Evolutionary conservation across 139 green algal genomes (phyloP), one percentile per base, ranked within the genome.

Genomic region (Asterochloris erici): DNA sequence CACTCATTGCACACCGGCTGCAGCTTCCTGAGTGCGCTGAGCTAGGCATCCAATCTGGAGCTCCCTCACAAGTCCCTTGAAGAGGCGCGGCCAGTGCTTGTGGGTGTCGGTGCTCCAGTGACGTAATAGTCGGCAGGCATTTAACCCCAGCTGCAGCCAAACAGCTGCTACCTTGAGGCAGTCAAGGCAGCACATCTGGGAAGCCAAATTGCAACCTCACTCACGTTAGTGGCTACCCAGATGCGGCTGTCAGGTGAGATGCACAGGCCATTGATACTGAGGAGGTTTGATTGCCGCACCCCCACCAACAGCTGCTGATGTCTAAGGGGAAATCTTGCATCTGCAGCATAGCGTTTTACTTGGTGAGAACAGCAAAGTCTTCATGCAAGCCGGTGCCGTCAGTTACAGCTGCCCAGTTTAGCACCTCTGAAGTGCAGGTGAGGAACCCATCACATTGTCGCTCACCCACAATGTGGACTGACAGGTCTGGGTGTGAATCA

Each of bases 211-310:
- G 38, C 38, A 54, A 54, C 38, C 38, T 54, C 38, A 54, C 60
- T 60, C 23, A 80, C 76, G 12, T 61, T 19, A 21, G 68, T 24
- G 29, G 76, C 76, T 26, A 80, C 15, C 54, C 68, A 29, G 14
- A 80, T 24, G 47, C 76, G 76, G 54, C 76, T 29, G n/a, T 62
- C 76, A 80, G 60, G 76, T n/a, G 76, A 70, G 60, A 80, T 64
- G 47, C 60, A 47, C 23, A 69, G 47, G 16, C 76, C 76, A 12
- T 17, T 70, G 76, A 80, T 80, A 27, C 68, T 24, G 15, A 38
- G 23, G 15, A 28, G 63, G 17, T 6, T 13, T 28, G 63, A 14
- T 14, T 63, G 24, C 16, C 63, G 19, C 16, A 16, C 12, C 21
- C 66, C 38, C 10, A 24, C 12, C 11, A 29, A 13, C 19, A 47